These are phyloP conservation scores for Mucor velutinosus DNA, from an alignment of 371 early-diverging fungal genomes.

Conservation along the genomic window DNA sequence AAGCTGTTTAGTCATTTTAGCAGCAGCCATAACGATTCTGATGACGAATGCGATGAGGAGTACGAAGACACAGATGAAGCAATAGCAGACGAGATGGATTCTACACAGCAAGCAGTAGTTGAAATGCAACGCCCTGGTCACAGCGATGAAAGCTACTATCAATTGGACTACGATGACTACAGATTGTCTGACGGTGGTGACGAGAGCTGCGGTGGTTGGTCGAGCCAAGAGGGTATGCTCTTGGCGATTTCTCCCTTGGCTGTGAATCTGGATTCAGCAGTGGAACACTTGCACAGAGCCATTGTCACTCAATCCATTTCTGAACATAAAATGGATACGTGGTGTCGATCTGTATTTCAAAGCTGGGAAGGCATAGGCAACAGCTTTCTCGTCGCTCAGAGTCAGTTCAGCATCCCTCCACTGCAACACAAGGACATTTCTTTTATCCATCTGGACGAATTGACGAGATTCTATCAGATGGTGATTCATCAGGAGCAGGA, in stretches of 20 bases:
- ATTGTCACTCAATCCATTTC: constrained; percentile 6
- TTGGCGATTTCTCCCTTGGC: constrained; percentile 35
- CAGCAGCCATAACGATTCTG: neutral
- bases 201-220: neutral
- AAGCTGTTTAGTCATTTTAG: constrained; percentile 17
- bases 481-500: constrained; percentile 7
- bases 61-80: neutral
- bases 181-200: neutral
- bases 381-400: constrained; percentile 26
- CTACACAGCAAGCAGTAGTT: neutral
- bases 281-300: constrained; percentile 22
- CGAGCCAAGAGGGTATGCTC: constrained; percentile 21
- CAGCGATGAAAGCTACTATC: constrained; percentile 28
- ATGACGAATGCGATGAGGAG: neutral
- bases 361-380: constrained; percentile 54
- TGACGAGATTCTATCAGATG: constrained; percentile 17
- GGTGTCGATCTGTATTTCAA: constrained; percentile 45
- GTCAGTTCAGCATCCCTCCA: neutral
- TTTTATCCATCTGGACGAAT: constrained; percentile 16
- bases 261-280: constrained; percentile 20
- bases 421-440: neutral
- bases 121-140: neutral
- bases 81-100: neutral
- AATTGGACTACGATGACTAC: constrained; percentile 23
- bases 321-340: constrained; percentile 21